Evolutionary conservation across 2,329 filamentous ascomycete genomes (phyloP), one percentile per base, ranked within the genome.

Genomic region (Pseudogymnoascus sp.): DNA sequence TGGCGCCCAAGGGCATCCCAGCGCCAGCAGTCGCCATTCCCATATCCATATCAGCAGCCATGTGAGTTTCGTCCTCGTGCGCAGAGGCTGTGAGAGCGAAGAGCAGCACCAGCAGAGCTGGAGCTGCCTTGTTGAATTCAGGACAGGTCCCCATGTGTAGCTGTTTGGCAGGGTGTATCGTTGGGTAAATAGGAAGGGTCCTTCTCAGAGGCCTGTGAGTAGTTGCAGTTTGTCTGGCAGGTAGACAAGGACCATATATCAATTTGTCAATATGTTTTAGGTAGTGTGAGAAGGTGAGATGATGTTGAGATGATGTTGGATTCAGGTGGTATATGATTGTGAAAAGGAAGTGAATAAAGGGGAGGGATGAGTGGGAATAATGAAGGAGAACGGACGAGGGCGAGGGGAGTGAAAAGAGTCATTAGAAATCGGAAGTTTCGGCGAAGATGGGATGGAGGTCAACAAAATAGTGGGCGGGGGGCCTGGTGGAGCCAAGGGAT

Each of bases 31-130:
- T 30, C 8, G 55, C 60, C 61, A 65, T 64, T 58, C 65, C 66
- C 71, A 73, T 75, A 63, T 68, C 67, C 70, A 72, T 74, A 35
- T 69, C 70, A 66, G 67, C 68, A 72, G 60, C 69, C 23, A 49
- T 49, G 7, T 52, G 45, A 16, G 45, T 11, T 59, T 69, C 69
- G 45, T 68, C 65, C 33, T 69, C 73, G 65, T 72, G 45, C 8
- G 45, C 45, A 67, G 75, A 73, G 30, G 71, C 73, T 42, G 74
- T 64, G 60, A 70, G 72, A 12, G 67, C 45, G 30, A 73, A 73
- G 52, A 75, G 63, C 60, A 71, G 66, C 63, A 69, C 70, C 30
- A 69, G 65, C 28, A 72, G 63, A 70, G 73, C 70, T 8, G 66
- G 66, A 30, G 71, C 64, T 62, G 70, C 68, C 49, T 30, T 52